Evolutionary conservation across 352 stramenopile species (phyloP), one percentile per base, ranked within the genome.

Genomic region (Globisporangium perplexum): DNA sequence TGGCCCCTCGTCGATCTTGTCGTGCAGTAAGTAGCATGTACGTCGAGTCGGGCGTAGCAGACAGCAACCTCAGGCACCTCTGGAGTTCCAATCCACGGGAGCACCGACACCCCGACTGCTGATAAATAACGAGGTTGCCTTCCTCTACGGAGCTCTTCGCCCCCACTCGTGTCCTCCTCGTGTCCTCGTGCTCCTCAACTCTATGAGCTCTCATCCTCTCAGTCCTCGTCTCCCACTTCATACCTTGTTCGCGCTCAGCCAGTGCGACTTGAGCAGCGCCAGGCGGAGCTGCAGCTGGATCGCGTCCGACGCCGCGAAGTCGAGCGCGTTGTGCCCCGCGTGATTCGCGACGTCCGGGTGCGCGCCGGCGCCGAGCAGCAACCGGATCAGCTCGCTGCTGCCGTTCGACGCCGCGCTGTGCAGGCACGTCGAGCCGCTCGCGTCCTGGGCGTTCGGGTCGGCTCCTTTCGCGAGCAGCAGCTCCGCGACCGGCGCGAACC

Each of bases 261-360:
- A 83, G 60, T 79, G 72, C 33, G 54, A 65, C 65, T 83, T 83
- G 44, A 83, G 67, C 60, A 83, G 50, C 42, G 69, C 72, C 42
- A 79, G 69, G 14, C 68, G 61, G 23, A 83, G 54, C 51, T 83
- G 68, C 17, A 79, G 65, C n/a, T 69, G 65, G 49, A 79, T 63
- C 26, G 67, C 59, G 51, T 83, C 67, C 14, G 60, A 73, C 8
- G 67, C 56, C 3, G 72, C 69, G 56, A 79, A 83, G 49, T 79
- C 62, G 55, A 79, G 66, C 2, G 72, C 59, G 2, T 57, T 73
- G 22, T 53, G 69, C 20, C 68, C 60, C 33, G 79, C 57, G 24
- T 56, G 55, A 55, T 79, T 63, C 42, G 66, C 42, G 24, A 54
- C 46, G 53, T 83, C 72, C 4, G 69, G 67, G 48, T 79, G 63